Evolutionary conservation across 2,329 filamentous ascomycete species (phyloP).

Genomic region (Zymoseptoria tritici): DNA sequence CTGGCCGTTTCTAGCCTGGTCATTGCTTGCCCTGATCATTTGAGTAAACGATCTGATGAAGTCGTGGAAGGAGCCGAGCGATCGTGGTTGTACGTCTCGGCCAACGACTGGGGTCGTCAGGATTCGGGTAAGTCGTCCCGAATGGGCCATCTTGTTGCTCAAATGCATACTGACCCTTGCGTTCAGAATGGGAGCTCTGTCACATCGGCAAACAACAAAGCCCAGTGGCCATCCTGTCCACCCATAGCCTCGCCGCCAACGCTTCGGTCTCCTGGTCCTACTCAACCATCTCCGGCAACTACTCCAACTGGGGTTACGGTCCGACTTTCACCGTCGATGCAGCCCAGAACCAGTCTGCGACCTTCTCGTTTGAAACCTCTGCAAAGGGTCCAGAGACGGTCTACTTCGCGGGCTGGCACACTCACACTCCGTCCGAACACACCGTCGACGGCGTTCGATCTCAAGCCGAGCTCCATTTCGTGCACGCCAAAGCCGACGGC

Average conservation of each 20-base stretch:
- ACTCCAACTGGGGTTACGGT: conserved; percentile 46
- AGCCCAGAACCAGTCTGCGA: conserved; percentile 34
- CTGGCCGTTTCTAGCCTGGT: not conserved
- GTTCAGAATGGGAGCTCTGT: conserved; percentile 37
- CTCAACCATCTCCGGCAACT: conserved; percentile 31
- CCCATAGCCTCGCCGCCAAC: conserved; percentile 34
- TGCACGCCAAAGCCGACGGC: conserved; percentile 39
- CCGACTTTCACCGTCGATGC: conserved; percentile 38
- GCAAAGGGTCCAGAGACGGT: conserved; percentile 29
- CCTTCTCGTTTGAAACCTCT: conserved; percentile 33
- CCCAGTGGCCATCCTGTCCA: conserved; percentile 39
- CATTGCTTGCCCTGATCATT: not conserved
- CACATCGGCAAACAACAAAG: conserved; percentile 46
- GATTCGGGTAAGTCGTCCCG: conserved; percentile 7
- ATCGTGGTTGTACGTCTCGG: conserved; percentile 15
- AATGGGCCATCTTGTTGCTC: not conserved
- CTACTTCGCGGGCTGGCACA: conserved; percentile 46
- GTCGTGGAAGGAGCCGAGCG: not conserved
- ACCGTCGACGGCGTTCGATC: conserved; percentile 36
- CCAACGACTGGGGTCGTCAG: conserved; percentile 19
- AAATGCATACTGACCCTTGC: conserved; percentile 17
- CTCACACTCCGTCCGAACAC: conserved; percentile 47
- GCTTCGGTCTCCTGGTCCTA: conserved; percentile 39
- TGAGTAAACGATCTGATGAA: not conserved
- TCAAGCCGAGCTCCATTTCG: conserved; percentile 44